Evolutionary conservation across 129 eudicot species (phyloP).

Genomic region (Escallonia herrerae): DNA sequence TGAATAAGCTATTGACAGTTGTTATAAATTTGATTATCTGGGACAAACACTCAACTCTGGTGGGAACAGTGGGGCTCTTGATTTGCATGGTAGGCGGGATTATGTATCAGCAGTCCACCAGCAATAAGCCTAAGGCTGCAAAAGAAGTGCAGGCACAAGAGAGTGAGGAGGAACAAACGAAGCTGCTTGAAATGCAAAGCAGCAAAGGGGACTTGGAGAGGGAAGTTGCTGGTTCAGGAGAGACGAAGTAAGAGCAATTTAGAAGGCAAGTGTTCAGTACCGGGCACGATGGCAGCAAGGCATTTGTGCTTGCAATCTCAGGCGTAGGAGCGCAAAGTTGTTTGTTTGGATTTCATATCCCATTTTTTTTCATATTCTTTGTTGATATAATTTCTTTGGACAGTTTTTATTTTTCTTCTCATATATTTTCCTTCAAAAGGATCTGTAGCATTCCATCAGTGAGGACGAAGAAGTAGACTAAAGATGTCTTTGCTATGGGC

Average conservation of each 20-base stretch:
- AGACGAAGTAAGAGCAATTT: conserved; percentile 27
- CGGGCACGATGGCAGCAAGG: too few species aligned
- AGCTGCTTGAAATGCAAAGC: conserved; percentile 72
- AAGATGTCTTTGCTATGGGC: too few species aligned
- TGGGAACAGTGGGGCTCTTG: conserved; percentile 92
- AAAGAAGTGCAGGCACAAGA: conserved; percentile 35
- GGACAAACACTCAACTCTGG: conserved; percentile 82
- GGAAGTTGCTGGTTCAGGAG: conserved; percentile 20
- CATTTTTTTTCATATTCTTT: too few species aligned
- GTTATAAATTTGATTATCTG: conserved; percentile 87
- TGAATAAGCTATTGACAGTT: conserved; percentile 88
- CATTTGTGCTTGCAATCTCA: too few species aligned
- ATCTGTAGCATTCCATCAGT: too few species aligned
- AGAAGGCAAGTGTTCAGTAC: not conserved
- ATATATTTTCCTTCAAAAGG: too few species aligned
- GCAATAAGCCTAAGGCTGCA: conserved; percentile 49
- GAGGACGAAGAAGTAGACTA: too few species aligned
- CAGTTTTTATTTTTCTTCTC: too few species aligned
- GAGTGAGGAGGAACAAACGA: conserved; percentile 56
- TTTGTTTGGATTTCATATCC: too few species aligned
- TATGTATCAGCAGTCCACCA: conserved; percentile 89
- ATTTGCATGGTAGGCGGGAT: conserved; percentile 93
- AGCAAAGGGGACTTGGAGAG: conserved; percentile 18
- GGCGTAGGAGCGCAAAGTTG: too few species aligned
- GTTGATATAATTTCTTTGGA: too few species aligned